A percentile compares a stretch with the other conserved stretches of the same genome.
These are phyloP conservation scores for Guadua angustifolia DNA, from an alignment of 176 grass and related monocot species.

Conservation along the genomic window DNA sequence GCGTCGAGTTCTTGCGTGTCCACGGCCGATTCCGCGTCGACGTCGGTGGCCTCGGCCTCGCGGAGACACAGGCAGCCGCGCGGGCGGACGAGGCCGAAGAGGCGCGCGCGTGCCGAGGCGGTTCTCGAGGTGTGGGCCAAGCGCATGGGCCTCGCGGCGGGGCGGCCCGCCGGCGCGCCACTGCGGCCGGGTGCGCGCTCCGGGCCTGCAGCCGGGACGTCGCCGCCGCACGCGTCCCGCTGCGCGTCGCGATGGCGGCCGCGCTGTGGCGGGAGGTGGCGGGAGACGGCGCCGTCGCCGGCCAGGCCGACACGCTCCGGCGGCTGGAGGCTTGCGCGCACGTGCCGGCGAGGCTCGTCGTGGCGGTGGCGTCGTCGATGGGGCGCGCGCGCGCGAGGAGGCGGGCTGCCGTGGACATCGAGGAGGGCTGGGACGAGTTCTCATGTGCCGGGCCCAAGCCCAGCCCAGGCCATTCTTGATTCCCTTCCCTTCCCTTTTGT, in stretches of 20 bases:
- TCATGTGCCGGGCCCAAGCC: slow-evolving; percentile 8
- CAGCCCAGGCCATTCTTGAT: not conserved
- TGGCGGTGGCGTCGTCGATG: slow-evolving; percentile 37
- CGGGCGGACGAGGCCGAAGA: not conserved
- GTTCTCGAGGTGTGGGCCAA: slow-evolving; percentile 51
- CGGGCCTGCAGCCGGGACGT: not conserved
- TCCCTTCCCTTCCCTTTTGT: too few relatives aligned
- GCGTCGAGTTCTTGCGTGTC: slow-evolving; percentile 51
- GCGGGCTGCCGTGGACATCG: slow-evolving; percentile 20
- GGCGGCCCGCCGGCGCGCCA: not conserved
- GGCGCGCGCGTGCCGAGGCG: slow-evolving; percentile 30
- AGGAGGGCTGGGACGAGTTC: slow-evolving; percentile 75
- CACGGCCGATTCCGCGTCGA: slow-evolving; percentile 44
- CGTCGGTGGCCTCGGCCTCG: not conserved
- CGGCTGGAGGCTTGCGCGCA: slow-evolving; percentile 54
- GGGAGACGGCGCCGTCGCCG: not conserved
- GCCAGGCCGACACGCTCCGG: slow-evolving; percentile 7
- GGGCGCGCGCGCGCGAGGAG: slow-evolving; percentile 41
- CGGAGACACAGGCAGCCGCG: not conserved
- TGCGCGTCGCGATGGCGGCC: slow-evolving; percentile 50
- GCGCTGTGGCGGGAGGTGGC: slow-evolving; percentile 50
- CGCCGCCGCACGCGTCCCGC: slow-evolving; percentile 12
- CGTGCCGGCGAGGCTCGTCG: slow-evolving; percentile 45
- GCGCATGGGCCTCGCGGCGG: slow-evolving; percentile 32
- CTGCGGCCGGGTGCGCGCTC: slow-evolving; percentile 24